Evolutionary conservation across 2,329 filamentous ascomycete genomes (phyloP), one percentile per base, ranked within the genome.

Genomic region (Cladosporium sp.): DNA sequence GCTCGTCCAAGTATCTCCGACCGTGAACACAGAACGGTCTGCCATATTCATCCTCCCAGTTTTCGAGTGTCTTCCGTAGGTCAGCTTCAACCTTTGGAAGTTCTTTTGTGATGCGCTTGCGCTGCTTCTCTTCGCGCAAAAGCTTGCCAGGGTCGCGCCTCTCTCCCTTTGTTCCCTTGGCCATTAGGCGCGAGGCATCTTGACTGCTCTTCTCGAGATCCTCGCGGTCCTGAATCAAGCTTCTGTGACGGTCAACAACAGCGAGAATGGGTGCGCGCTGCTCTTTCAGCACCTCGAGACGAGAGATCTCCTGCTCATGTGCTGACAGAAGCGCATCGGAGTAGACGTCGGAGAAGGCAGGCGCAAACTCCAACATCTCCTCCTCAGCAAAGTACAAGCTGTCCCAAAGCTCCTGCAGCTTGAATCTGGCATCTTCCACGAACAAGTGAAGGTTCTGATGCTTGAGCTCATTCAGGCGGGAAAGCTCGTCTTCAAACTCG

Each of bases 311-410:
- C 23, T 90, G 89, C 81, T 99, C 95, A 74, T 99, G 96, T 0
- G 95, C 93, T 70, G 96, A 93, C 0, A 99, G 86, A 11, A 99
- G 85, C 5, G 95, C 95, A 77, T 99, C 95, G 72, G 93, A 97
- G 80, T 96, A 97, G 23, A 97, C 94, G 75, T 98, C 95, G 12
- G 72, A 70, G 77, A 98, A 98, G 50, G 93, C 95, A 0, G 96
- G 95, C 0, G 93, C 95, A 72, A 99, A 99, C 71, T 97, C 93
- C 65, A 98, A 87, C 93, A 98, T 98, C 80, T 99, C 95, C 74
- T 99, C 95, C 76, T 99, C 95, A 0, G 92, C 97, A 75, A 96
- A 93, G 81, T 95, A 98, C 1, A 99, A 82, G 0, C 88, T 84
- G 75, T 99, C 95, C 95, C 96, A 99, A 0, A 99, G 86, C 74